Conservation (phyloP, 352 stramenopile species). For the Phytophthora pinifolia region DNA sequence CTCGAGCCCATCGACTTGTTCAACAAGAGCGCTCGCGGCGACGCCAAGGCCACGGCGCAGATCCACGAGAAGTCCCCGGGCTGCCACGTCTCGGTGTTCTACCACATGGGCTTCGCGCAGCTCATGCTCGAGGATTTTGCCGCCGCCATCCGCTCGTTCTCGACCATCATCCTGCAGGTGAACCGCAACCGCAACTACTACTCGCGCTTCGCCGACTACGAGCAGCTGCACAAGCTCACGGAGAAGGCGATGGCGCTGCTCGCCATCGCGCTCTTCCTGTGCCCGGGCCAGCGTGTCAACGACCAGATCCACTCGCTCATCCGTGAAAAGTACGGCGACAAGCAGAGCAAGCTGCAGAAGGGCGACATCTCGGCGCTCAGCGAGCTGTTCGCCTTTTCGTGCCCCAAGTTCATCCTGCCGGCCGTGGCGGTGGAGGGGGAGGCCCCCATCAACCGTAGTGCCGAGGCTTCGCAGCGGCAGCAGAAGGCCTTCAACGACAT, state of each 20-base stretch:
- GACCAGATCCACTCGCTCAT: constrained; percentile 88
- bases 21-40: constrained; percentile 69
- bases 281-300: constrained; percentile 82
- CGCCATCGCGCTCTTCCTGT: constrained; percentile 89
- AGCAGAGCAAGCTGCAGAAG: constrained; percentile 86
- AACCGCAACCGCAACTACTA: constrained; percentile 91
- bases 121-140: constrained; percentile 98
- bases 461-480: constrained; percentile 74
- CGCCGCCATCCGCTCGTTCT: constrained; percentile 89
- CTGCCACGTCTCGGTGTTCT: constrained; percentile 95
- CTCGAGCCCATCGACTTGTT: constrained; percentile 91
- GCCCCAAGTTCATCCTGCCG: constrained; percentile 95
- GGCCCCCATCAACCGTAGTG: constrained; percentile 51
- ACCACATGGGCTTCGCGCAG: constrained; percentile 97
- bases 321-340: constrained; percentile 94
- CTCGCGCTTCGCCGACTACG: constrained; percentile 89
- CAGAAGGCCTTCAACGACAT: constrained; percentile 90
- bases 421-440: constrained; percentile 62
- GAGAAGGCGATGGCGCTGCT: constrained; percentile 95
- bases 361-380: constrained; percentile 78
- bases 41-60: constrained; percentile 65
- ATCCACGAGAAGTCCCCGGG: constrained; percentile 91
- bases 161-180: constrained; percentile 89
- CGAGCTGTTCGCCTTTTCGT: constrained; percentile 92
- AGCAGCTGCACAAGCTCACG: constrained; percentile 95